Evolutionary conservation across 192 early-diverging fungal genomes (phyloP).

Genomic region (Phlyctochytrium bullatum): DNA sequence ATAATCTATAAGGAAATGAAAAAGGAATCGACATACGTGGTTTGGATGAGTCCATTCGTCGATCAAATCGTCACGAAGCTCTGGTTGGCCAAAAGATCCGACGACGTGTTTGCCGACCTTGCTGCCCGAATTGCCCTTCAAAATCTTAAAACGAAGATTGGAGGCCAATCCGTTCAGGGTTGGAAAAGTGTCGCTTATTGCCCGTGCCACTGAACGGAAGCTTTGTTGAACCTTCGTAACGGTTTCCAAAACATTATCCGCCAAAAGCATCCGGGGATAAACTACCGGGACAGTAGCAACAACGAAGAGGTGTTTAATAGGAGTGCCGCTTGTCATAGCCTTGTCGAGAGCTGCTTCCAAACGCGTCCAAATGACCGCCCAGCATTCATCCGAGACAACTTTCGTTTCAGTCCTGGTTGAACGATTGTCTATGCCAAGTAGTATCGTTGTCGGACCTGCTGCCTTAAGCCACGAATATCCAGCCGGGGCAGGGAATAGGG

Average conservation of each 20-base stretch:
- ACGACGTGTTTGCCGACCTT: conserved; percentile 35
- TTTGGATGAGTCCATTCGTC: conserved; percentile 59
- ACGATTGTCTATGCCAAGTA: conserved; percentile 13
- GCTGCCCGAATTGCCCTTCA: not conserved
- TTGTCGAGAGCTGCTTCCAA: conserved; percentile 50
- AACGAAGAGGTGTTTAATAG: conserved; percentile 10
- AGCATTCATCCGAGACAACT: conserved; percentile 48
- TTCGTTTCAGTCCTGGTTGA: conserved; percentile 16
- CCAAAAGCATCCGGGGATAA: conserved; percentile 15
- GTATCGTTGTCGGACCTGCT: conserved; percentile 11
- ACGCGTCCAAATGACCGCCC: conserved; percentile 41
- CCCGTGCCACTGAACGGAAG: not conserved
- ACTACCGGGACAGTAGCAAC: conserved; percentile 16
- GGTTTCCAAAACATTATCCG: conserved; percentile 6
- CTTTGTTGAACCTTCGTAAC: not conserved
- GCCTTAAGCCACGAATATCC: conserved; percentile 14
- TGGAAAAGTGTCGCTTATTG: not conserved
- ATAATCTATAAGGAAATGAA: conserved; percentile 60
- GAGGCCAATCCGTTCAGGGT: not conserved
- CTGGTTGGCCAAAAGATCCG: conserved; percentile 84
- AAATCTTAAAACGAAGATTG: not conserved
- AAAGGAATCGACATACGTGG: conserved; percentile 10
- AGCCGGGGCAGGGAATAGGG: not conserved
- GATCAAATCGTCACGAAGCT: conserved; percentile 82
- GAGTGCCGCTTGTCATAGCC: not conserved